Evolutionary conservation across 2,329 filamentous ascomycete species (phyloP), one percentile per base, ranked within the genome.

Genomic region (Xylariaceae sp.): DNA sequence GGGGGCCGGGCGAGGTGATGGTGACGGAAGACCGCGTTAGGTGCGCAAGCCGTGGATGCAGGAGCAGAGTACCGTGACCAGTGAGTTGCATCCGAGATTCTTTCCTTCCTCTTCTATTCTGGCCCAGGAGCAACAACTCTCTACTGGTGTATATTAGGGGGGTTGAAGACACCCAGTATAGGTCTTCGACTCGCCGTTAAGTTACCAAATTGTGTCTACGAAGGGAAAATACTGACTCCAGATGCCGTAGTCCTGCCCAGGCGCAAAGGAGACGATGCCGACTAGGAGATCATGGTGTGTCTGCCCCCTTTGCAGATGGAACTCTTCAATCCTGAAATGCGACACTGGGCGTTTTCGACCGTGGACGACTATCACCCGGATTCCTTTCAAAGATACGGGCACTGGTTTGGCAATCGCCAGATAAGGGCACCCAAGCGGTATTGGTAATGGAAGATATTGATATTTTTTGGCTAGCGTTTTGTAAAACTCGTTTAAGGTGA

Each of bases 211-310:
- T n/a, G 9, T 16, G 32, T 16, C 32, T 10, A 16, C 5, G 32
- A 14, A 37, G 32, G 12, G 32, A 12, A 37, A 37, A 12, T 14
- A 16, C 32, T 37, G 14, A 37, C 32, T 16, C 12, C 14, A 16
- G 14, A 7, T 37, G 32, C 9, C 14, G 32, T 37, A 37, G 32
- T 56, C 23, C 20, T 64, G 37, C 61, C 61, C 6, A 32, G 50
- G 10, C 46, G 51, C 42, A 9, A 42, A 0, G 54, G 37, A n/a
- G 43, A n/a, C 0, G 46, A 48, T 40, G 57, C 20, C 10, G 40
- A 57, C 44, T 60, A 43, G 52, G 57, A 59, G 20, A 20, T 64
- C 45, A 42, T 55, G 10, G 45, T 62, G 7, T 57, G 55, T 44
- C 21, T 57, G 7, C 23, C 46, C n/a, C 9, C 16, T 3, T 18